Evolutionary conservation across 257 asterid genomes (phyloP), one percentile per base, ranked within the genome.

Genomic region (Solanum paucissectum): DNA sequence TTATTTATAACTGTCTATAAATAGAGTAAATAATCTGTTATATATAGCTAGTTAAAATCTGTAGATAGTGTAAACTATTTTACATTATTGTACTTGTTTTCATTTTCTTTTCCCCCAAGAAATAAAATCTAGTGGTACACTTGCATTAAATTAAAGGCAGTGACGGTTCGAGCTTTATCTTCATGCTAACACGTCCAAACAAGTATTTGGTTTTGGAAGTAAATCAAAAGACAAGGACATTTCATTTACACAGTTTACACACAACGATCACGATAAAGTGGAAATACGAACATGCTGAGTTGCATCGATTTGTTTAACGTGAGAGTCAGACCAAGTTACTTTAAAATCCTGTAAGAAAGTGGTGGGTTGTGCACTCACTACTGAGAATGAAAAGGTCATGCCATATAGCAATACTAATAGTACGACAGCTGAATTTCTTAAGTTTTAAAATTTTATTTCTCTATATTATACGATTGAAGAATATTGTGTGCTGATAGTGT

Each of bases 261-360:
- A 5, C 14, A 64, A 25, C 1, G 34, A 25, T 49, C 58, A 49
- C 66, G 25, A 58, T 9, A 58, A 55, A 58, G 25, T 58, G 66
- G 66, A 58, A 58, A 20, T 58, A 58, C 9, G 21, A 87, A 90
- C 42, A 38, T 95, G 98, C 84, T 95, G 98, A 83, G 95, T 92
- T 85, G 94, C 94, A 2, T 92, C 91, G 37, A 94, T 36, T 85
- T 94, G 96, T 66, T 93, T 92, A 83, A 96, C 88, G 91, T 96
- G 99, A 44, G 93, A 89, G 5, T 93, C 94, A 20, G 97, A 44
- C 95, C 96, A 96, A 5, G 96, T 85, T 52, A 91, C 87, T 3
- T 91, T 86, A 52, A 95, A 95, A 86, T 96, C 96, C 72, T 95
- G 94, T 12, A 55, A 27, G 74, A 95, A 96, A 14, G 95, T 93